phyloP scores from a whole-genome alignment of 768 basidiomycete species.

The Glaciozyma antarctica region DNA sequence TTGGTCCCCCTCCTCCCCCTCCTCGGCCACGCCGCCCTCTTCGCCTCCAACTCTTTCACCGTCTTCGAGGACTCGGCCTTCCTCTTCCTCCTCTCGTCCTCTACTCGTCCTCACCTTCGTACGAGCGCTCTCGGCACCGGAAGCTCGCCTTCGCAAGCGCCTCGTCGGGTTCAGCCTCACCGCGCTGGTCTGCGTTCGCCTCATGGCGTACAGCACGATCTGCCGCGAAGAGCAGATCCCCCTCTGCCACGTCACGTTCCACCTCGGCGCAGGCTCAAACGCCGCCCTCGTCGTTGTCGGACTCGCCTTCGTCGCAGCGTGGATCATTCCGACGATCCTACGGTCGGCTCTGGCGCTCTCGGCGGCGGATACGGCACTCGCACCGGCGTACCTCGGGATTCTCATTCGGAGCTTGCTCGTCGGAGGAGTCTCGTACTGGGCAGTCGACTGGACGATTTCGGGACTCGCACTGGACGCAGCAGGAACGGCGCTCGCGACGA shows the following conservation, averaged over 20 bases:
- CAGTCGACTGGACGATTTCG: slow-evolving; percentile 57
- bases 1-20: slow-evolving; percentile 44
- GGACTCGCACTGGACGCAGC: slow-evolving; percentile 46
- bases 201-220: slow-evolving; percentile 72
- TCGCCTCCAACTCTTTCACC: slow-evolving; percentile 92
- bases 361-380: slow-evolving; percentile 63
- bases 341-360: slow-evolving; percentile 55
- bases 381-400: slow-evolving; percentile 53
- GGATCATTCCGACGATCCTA: slow-evolving; percentile 53
- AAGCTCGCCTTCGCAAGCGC: slow-evolving; percentile 57
- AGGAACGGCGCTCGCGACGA: slow-evolving; percentile 30
- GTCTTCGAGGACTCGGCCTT: slow-evolving; percentile 88
- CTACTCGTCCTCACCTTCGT: slow-evolving; percentile 53
- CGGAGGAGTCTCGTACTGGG: slow-evolving; percentile 60
- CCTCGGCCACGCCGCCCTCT: slow-evolving; percentile 59
- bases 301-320: slow-evolving; percentile 51
- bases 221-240: slow-evolving; percentile 93
- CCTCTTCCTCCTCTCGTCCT: slow-evolving; percentile 58
- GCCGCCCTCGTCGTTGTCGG: slow-evolving; percentile 55
- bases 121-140: slow-evolving; percentile 59
- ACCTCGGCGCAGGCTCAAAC: slow-evolving; percentile 36
- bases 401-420: slow-evolving; percentile 54
- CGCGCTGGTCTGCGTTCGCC: slow-evolving; percentile 58
- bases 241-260: slow-evolving; percentile 82
- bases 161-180: slow-evolving; percentile 63